phyloP scores from a whole-genome alignment of 2,329 filamentous ascomycete genomes.

The Neonectria faginata region DNA sequence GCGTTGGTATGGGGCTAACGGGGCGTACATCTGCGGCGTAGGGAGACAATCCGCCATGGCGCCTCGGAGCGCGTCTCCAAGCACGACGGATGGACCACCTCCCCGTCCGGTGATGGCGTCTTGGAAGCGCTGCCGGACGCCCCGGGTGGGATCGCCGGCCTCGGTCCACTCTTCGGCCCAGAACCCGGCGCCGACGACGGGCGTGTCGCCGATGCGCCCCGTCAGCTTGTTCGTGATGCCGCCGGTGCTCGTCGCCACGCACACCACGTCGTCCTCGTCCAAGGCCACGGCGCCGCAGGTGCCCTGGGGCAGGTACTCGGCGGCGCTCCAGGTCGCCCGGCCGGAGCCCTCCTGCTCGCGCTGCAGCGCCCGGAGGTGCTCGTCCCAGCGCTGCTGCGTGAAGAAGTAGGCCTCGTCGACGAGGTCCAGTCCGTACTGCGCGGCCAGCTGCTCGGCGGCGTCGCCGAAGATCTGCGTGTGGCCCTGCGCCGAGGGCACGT shows the following conservation, averaged over 20 bases:
- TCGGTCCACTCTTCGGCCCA: slow-evolving; percentile 89
- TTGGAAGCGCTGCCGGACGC: slow-evolving; percentile 33
- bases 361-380: slow-evolving; percentile 73
- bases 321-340: slow-evolving; percentile 66
- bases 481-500: slow-evolving; percentile 70
- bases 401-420: slow-evolving; percentile 81
- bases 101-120: slow-evolving; percentile 19
- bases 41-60: slow-evolving; percentile 72
- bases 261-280: slow-evolving; percentile 79
- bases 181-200: slow-evolving; percentile 84
- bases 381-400: slow-evolving; percentile 81
- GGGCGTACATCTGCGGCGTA: slow-evolving; percentile 56
- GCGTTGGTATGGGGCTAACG: slow-evolving; percentile 31
- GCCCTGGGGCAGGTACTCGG: slow-evolving; percentile 81
- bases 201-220: slow-evolving; percentile 87
- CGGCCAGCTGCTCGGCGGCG: slow-evolving; percentile 76
- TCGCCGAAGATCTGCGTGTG: slow-evolving; percentile 77
- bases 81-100: slow-evolving; percentile 23
- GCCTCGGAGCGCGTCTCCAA: slow-evolving; percentile 56
- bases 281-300: slow-evolving; percentile 87
- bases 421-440: slow-evolving; percentile 75
- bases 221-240: slow-evolving; percentile 91
- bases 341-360: slow-evolving; percentile 58
- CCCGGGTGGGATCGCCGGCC: slow-evolving; percentile 50
- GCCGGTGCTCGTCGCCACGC: slow-evolving; percentile 75